Evolutionary conservation across 2,329 filamentous ascomycete genomes (phyloP).

Genomic region (Trichoderma simmonsii): DNA sequence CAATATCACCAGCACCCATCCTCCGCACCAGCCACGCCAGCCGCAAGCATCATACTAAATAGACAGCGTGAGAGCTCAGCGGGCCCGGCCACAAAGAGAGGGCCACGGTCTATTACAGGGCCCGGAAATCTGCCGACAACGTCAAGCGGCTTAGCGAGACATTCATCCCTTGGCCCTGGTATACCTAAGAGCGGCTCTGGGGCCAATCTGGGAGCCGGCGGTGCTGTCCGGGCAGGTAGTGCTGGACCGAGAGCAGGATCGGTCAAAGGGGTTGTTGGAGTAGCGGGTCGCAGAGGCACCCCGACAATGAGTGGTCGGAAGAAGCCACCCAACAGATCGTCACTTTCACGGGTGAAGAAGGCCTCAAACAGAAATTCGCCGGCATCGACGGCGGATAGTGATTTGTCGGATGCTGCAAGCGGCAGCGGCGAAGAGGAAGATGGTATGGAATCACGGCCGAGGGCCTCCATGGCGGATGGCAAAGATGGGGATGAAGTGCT

Average conservation of each 20-base stretch:
- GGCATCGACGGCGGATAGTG: slow-evolving; percentile 61
- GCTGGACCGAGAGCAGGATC: slow-evolving; percentile 54
- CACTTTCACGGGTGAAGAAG: slow-evolving; percentile 60
- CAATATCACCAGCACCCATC: slow-evolving; percentile 39
- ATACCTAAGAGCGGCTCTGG: slow-evolving; percentile 50
- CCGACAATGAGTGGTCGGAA: slow-evolving; percentile 45
- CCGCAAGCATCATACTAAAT: slow-evolving; percentile 57
- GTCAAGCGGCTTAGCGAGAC: slow-evolving; percentile 58
- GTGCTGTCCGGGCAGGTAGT: slow-evolving; percentile 52
- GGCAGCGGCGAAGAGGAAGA: slow-evolving; percentile 53
- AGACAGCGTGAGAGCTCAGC: slow-evolving; percentile 58
- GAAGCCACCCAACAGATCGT: slow-evolving; percentile 56
- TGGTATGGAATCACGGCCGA: slow-evolving; percentile 31
- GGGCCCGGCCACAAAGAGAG: slow-evolving; percentile 56
- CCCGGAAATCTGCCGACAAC: slow-evolving; percentile 47
- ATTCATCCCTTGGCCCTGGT: slow-evolving; percentile 61
- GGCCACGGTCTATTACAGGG: slow-evolving; percentile 46
- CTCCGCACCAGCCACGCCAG: slow-evolving; percentile 59
- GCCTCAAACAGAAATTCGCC: slow-evolving; percentile 57
- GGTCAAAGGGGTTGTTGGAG: slow-evolving; percentile 42
- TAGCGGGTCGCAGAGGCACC: slow-evolving; percentile 47
- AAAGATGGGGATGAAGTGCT: slow-evolving; percentile 48
- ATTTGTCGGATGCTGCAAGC: slow-evolving; percentile 62
- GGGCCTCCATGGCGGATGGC: slow-evolving; percentile 35
- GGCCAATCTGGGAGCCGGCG: slow-evolving; percentile 29